Evolutionary conservation across 2,329 filamentous ascomycete genomes (phyloP).

Genomic region (Diaporthe aspalathi): DNA sequence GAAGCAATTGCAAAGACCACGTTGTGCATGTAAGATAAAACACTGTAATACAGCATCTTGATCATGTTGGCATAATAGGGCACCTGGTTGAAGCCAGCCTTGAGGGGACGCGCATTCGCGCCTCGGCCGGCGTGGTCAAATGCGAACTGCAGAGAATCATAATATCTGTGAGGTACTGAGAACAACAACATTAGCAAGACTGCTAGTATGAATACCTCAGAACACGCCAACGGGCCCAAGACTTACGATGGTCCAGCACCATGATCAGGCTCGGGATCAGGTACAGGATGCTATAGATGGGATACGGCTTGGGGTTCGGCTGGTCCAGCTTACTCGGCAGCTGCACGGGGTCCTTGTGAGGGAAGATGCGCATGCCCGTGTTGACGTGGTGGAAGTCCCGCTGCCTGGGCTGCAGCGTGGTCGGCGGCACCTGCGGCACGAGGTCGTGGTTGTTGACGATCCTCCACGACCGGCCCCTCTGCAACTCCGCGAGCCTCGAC

Average conservation of each 20-base stretch:
- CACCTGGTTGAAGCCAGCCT: background rate
- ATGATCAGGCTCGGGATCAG: background rate
- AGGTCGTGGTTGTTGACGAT: constrained; percentile 14
- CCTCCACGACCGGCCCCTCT: background rate
- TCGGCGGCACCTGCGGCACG: background rate
- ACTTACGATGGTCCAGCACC: constrained; percentile 15
- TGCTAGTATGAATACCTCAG: too few species aligned
- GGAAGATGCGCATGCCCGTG: background rate
- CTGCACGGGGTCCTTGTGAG: background rate
- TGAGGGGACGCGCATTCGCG: background rate
- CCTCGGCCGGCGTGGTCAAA: background rate
- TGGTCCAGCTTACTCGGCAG: background rate
- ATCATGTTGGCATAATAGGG: background rate
- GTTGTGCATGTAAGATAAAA: background rate
- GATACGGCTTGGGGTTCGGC: background rate
- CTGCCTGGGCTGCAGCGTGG: background rate
- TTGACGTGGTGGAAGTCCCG: background rate
- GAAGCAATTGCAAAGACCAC: background rate
- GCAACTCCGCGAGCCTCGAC: background rate
- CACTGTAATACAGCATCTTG: background rate
- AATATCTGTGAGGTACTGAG: background rate
- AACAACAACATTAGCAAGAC: background rate
- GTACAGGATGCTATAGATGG: background rate
- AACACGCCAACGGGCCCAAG: too few species aligned
- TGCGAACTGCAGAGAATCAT: constrained; percentile 1